Evolutionary conservation across 352 stramenopile species (phyloP).

Genomic region (Phytophthora aleatoria): DNA sequence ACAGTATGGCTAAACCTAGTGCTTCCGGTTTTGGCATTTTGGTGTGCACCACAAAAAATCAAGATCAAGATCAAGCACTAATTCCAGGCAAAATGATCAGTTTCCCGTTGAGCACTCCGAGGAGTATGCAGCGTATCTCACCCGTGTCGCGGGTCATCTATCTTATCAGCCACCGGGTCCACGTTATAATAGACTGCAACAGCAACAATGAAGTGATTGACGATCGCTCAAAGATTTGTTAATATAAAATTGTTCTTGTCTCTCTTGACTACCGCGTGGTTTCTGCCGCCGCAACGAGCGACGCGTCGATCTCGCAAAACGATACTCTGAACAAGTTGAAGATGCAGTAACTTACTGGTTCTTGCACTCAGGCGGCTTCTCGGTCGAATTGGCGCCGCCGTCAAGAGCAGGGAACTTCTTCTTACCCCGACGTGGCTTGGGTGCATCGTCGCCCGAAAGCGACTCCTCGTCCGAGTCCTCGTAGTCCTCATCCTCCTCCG

Average conservation of each 20-base stretch:
- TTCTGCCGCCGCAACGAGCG: no score
- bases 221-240: constrained; percentile 14
- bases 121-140: constrained; percentile 11
- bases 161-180: background rate
- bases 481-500: constrained; percentile 76
- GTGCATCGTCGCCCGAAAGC: constrained; percentile 59
- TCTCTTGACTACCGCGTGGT: constrained; percentile 15
- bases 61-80: constrained; percentile 12
- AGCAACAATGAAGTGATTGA: background rate
- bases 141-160: background rate
- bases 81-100: background rate
- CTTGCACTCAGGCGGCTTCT: constrained; percentile 90
- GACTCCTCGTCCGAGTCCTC: constrained; percentile 72
- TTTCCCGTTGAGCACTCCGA: no score
- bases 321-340: constrained; percentile 27
- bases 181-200: background rate
- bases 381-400: constrained; percentile 56
- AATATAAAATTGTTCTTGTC: constrained; percentile 34
- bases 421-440: constrained; percentile 54
- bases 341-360: constrained; percentile 75
- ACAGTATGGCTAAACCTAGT: background rate
- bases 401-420: constrained; percentile 84
- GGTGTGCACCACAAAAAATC: constrained; percentile 9
- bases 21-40: background rate
- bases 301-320: constrained; percentile 9